phyloP scores from a whole-genome alignment of 2,329 filamentous ascomycete genomes.

The Cryphonectria japonica region DNA sequence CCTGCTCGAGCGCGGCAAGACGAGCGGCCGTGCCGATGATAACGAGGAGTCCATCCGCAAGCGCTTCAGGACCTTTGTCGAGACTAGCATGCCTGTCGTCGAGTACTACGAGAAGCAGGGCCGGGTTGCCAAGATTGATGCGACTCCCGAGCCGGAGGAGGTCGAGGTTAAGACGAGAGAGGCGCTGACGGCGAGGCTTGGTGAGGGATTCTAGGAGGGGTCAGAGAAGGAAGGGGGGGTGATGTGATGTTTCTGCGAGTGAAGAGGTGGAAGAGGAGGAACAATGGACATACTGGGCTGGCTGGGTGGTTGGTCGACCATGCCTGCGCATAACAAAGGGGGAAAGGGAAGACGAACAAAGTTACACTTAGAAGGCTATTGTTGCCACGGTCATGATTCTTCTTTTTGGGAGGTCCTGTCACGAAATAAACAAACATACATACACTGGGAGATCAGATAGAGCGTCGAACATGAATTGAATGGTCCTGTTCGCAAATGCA shows the following conservation, averaged over 20 bases:
- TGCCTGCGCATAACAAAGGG: neutral
- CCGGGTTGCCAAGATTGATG: constrained; percentile 79
- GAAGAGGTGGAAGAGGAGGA: neutral
- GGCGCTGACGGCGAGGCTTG: constrained; percentile 54
- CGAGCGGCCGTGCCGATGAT: constrained; percentile 87
- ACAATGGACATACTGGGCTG: constrained; percentile 9
- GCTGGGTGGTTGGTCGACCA: neutral
- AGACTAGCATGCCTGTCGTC: constrained; percentile 97
- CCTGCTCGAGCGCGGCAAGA: constrained; percentile 88
- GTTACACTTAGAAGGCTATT: constrained; percentile 20
- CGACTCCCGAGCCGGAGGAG: constrained; percentile 67
- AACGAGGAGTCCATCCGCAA: constrained; percentile 96
- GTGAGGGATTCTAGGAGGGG: constrained; percentile 44
- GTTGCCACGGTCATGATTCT: constrained; percentile 2
- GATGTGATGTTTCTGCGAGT: neutral
- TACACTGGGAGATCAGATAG: constrained; percentile 13
- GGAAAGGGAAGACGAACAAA: neutral
- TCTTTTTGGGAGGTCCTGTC: neutral
- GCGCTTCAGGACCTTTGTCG: constrained; percentile 90
- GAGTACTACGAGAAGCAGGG: constrained; percentile 77
- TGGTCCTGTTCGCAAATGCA: constrained; percentile 23
- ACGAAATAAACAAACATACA: constrained; percentile 15
- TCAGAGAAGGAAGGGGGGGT: neutral
- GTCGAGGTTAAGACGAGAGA: constrained; percentile 60
- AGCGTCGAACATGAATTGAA: neutral